Conservation (phyloP, 2,329 filamentous ascomycete genomes). For the Didymella exigua region DNA sequence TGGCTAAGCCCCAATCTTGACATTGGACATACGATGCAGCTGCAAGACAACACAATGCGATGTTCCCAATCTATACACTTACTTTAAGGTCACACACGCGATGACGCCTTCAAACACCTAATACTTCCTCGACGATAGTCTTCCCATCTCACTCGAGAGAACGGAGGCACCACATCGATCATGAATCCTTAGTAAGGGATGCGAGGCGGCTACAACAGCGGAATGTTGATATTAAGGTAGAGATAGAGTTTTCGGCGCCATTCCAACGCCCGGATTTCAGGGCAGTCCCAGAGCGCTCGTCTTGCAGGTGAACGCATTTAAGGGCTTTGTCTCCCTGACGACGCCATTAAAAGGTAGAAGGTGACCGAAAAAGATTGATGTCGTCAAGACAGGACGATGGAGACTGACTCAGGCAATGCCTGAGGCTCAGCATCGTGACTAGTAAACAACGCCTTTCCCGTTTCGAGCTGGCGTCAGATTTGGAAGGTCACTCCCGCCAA, state of each 20-base stretch:
- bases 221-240: constrained; percentile 9
- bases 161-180: neutral
- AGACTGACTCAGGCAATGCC: neutral
- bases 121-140: neutral
- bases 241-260: constrained; percentile 11
- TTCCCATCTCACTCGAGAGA: neutral
- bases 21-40: neutral
- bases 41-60: neutral
- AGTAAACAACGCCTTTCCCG: neutral
- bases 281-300: constrained; percentile 6
- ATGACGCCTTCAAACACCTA: neutral
- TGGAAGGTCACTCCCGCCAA: constrained; percentile 1
- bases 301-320: constrained; percentile 2
- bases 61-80: neutral
- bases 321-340: constrained; percentile 11
- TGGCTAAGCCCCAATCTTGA: neutral
- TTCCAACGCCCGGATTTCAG: constrained; percentile 13
- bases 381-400: neutral
- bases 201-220: constrained; percentile 5
- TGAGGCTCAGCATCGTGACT: neutral
- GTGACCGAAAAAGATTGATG: neutral
- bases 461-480: neutral
- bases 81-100: neutral
- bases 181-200: constrained; percentile 12
- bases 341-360: neutral